phyloP scores from a whole-genome alignment of 2,329 filamentous ascomycete genomes.

The Lachnellula arida region DNA sequence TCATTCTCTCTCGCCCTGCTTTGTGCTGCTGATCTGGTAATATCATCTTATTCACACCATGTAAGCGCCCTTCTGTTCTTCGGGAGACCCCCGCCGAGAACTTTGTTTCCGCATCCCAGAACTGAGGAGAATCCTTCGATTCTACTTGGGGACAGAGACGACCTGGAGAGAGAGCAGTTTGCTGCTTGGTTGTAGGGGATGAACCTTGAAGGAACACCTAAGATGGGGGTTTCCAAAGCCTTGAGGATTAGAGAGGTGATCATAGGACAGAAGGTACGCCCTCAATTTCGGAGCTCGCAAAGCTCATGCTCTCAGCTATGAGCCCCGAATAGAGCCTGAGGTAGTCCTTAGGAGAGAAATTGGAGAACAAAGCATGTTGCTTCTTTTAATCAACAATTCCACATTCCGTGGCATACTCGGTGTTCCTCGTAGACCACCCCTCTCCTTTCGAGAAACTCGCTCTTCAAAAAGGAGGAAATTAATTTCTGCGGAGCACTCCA shows the following conservation, averaged over 20 bases:
- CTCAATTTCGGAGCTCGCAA: neutral
- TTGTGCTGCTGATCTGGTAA: neutral
- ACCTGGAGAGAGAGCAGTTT: neutral
- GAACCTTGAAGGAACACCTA: neutral
- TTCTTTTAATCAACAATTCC: neutral
- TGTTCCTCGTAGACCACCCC: neutral
- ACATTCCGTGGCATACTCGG: no score
- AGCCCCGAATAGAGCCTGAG: neutral
- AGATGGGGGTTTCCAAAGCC: neutral
- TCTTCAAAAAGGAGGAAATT: neutral
- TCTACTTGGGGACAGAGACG: neutral
- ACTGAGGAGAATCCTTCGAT: neutral
- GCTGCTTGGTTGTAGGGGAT: neutral
- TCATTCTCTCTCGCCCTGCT: neutral
- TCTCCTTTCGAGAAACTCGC: neutral
- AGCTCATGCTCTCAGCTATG: neutral
- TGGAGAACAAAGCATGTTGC: neutral
- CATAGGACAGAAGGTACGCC: neutral
- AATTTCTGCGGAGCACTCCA: neutral
- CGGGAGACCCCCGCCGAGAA: neutral
- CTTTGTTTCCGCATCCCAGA: neutral
- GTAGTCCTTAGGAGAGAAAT: neutral
- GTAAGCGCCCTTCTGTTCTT: neutral
- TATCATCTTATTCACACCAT: neutral
- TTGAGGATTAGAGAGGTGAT: neutral